These are phyloP conservation scores for Pseudomonodictys pantanalensis DNA, from an alignment of 495 filamentous ascomycete species.

Conservation along the genomic window DNA sequence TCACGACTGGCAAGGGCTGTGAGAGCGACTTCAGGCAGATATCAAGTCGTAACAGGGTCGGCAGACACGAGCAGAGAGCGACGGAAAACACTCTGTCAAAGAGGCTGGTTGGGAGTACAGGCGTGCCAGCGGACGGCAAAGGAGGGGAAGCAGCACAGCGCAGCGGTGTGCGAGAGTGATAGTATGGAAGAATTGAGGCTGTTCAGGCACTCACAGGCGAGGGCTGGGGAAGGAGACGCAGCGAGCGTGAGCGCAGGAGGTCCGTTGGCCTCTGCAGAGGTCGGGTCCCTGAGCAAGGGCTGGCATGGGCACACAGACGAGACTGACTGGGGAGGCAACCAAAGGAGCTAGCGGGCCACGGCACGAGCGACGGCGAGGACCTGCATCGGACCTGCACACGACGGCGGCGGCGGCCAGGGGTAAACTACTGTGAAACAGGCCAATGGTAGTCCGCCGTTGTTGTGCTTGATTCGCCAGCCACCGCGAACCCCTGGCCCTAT, in stretches of 20 bases:
- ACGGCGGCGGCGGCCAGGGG: no score
- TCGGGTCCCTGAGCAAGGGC: slow-evolving; percentile 5
- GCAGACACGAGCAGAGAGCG: slow-evolving; percentile 1
- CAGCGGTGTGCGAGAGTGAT: slow-evolving; percentile 22
- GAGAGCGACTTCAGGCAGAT: no score
- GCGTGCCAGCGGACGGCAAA: slow-evolving; percentile 6
- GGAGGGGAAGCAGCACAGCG: slow-evolving; percentile 29
- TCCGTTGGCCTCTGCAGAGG: not conserved
- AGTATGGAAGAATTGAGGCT: slow-evolving; percentile 3
- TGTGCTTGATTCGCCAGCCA: no score
- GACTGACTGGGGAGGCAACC: not conserved
- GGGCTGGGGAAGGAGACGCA: slow-evolving; percentile 1
- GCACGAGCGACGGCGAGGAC: slow-evolving; percentile 1
- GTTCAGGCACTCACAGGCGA: slow-evolving; percentile 8
- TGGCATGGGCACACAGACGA: no score
- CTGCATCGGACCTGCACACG: no score
- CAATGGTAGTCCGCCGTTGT: no score
- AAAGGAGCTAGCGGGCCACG: not conserved
- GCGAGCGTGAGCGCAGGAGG: slow-evolving; percentile 1
- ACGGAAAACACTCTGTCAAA: slow-evolving; percentile 30
- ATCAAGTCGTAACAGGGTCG: slow-evolving; percentile 15
- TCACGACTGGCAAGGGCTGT: no score
- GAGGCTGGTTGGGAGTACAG: slow-evolving; percentile 14
- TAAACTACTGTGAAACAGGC: no score
- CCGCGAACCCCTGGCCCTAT: slow-evolving; percentile 5